phyloP scores from a whole-genome alignment of 495 filamentous ascomycete species.

The Aspergillus cavernicola region DNA sequence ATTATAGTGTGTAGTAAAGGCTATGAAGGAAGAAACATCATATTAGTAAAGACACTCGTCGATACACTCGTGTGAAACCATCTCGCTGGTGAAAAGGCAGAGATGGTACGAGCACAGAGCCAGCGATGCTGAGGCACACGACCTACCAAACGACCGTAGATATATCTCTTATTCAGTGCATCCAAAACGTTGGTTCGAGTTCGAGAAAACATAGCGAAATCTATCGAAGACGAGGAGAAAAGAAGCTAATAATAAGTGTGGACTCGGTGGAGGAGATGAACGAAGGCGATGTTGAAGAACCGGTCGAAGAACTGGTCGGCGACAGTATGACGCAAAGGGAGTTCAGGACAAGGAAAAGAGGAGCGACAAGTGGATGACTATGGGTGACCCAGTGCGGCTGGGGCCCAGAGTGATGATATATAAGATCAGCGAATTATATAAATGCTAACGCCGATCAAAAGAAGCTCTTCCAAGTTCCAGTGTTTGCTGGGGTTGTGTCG shows the following conservation, averaged over 20 bases:
- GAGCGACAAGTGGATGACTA: slow-evolving; percentile 8
- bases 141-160: slow-evolving; percentile 75
- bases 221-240: background rate
- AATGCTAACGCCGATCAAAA: background rate
- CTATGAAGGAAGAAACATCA: slow-evolving; percentile 40
- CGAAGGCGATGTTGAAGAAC: slow-evolving; percentile 13
- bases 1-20: slow-evolving; percentile 83
- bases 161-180: slow-evolving; percentile 70
- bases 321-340: slow-evolving; percentile 43
- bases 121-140: background rate
- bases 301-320: slow-evolving; percentile 25
- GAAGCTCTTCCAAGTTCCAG: background rate
- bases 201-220: slow-evolving; percentile 40
- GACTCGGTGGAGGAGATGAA: background rate
- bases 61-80: background rate
- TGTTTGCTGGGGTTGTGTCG: background rate
- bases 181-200: slow-evolving; percentile 59
- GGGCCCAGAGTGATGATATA: background rate
- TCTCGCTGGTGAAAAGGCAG: background rate
- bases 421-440: background rate
- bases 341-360: slow-evolving; percentile 1
- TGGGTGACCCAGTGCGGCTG: slow-evolving; percentile 2
- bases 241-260: slow-evolving; percentile 11
- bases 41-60: slow-evolving; percentile 2
- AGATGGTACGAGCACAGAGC: background rate